Percentiles rank a stretch among this genome's conserved stretches.
Conservation (phyloP, 2,329 filamentous ascomycete species). For the Pseudocercospora fuligena region DNA sequence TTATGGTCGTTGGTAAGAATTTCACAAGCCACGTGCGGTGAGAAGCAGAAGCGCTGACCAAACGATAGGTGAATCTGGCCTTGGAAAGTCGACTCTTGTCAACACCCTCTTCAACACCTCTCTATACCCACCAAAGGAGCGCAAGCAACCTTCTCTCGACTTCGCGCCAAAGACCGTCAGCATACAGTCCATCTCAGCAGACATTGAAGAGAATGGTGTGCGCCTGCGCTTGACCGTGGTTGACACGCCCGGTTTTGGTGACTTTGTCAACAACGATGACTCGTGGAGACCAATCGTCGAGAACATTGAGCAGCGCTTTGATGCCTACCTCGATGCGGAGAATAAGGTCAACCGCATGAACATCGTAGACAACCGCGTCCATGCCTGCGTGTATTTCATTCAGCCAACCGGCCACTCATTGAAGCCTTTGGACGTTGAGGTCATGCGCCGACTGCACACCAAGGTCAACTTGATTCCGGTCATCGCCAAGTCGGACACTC, state of each 20-base stretch:
- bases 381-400: slow-evolving; percentile 99
- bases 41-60: slow-evolving; percentile 25
- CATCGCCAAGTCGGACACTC: slow-evolving; percentile 96
- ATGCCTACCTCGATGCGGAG: slow-evolving; percentile 97
- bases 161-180: slow-evolving; percentile 86
- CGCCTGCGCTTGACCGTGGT: slow-evolving; percentile 95
- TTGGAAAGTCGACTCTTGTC: slow-evolving; percentile 98
- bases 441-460: slow-evolving; percentile 98
- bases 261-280: slow-evolving; percentile 99
- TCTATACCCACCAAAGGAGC: slow-evolving; percentile 97
- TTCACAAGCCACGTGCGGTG: neutral
- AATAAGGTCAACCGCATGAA: slow-evolving; percentile 99
- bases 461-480: slow-evolving; percentile 99
- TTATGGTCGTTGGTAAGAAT: slow-evolving; percentile 97
- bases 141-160: slow-evolving; percentile 94
- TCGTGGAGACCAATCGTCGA: slow-evolving; percentile 99
- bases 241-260: slow-evolving; percentile 95
- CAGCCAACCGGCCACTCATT: slow-evolving; percentile 97
- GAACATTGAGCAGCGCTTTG: slow-evolving; percentile 99
- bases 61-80: slow-evolving; percentile 86
- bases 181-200: slow-evolving; percentile 60
- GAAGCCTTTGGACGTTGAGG: slow-evolving; percentile 98
- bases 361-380: slow-evolving; percentile 98
- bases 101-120: slow-evolving; percentile 99
- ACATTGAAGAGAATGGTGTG: slow-evolving; percentile 96